phyloP scores from a whole-genome alignment of 768 basidiomycete genomes.

The Amanita rubescens region DNA sequence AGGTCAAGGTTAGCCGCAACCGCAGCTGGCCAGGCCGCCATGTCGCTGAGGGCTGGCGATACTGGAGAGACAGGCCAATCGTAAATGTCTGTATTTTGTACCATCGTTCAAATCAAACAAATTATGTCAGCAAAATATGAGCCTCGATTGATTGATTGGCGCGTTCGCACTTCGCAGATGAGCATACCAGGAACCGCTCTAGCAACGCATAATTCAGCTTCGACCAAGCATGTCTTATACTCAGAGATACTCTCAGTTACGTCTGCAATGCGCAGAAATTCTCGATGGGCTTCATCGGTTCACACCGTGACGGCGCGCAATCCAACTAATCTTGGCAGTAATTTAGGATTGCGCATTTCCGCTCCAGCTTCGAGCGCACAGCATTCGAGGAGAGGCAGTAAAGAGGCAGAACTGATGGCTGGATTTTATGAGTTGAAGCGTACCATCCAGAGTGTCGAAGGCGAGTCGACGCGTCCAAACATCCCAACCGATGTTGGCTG shows the following conservation, averaged over 20 bases:
- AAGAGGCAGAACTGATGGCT: conserved; percentile 81
- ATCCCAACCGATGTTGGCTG: conserved; percentile 2
- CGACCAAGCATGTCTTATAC: conserved; percentile 73
- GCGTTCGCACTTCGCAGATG: not conserved
- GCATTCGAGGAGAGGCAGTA: conserved; percentile 42
- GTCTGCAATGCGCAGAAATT: conserved; percentile 95
- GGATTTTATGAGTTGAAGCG: conserved; percentile 86
- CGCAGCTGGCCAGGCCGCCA: conserved; percentile 85
- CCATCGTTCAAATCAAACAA: conserved; percentile 4
- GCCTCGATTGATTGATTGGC: too few relatives aligned
- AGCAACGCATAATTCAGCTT: conserved; percentile 29
- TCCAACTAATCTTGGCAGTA: conserved; percentile 62
- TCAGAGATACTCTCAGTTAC: conserved; percentile 91
- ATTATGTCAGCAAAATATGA: conserved; percentile 11
- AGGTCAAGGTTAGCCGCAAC: conserved; percentile 85
- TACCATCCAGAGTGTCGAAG: conserved; percentile 59
- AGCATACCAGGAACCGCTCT: not conserved
- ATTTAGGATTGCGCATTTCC: conserved; percentile 65
- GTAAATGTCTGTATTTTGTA: conserved; percentile 7
- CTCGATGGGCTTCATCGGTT: conserved; percentile 82
- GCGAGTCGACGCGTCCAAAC: conserved; percentile 26
- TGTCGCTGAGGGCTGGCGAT: conserved; percentile 53
- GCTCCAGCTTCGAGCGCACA: conserved; percentile 36
- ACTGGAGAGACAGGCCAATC: conserved; percentile 21
- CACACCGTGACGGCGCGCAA: conserved; percentile 56